Conservation (phyloP, 1,139 yeast species). For the Debaryomyces fabryi region DNA sequence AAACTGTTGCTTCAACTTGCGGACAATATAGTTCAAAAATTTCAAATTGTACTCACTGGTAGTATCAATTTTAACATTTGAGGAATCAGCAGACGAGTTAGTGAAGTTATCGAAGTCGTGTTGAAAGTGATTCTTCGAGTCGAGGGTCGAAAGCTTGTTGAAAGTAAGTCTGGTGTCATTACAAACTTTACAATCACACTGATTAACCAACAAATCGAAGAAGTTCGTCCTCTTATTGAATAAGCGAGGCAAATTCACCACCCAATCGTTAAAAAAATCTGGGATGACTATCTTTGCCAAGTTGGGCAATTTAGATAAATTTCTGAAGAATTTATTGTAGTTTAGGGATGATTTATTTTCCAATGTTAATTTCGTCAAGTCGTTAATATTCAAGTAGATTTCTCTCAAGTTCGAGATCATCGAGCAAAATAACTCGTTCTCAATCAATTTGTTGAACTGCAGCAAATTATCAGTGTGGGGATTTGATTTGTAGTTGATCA, state of each 20-base stretch:
- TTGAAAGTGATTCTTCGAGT: conserved; percentile 21
- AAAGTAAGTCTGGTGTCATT: conserved; percentile 19
- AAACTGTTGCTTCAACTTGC: conserved; percentile 25
- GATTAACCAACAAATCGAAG: conserved; percentile 23
- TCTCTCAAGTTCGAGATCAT: conserved; percentile 18
- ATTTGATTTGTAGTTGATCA: conserved; percentile 29
- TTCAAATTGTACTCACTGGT: conserved; percentile 17
- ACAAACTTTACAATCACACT: conserved; percentile 25
- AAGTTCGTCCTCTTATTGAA: conserved; percentile 12
- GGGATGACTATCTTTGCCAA: conserved; percentile 24
- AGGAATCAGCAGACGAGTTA: conserved; percentile 5
- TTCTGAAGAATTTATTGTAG: conserved; percentile 13
- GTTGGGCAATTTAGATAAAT: conserved; percentile 13
- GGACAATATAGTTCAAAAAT: conserved; percentile 24
- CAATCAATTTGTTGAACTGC: conserved; percentile 24
- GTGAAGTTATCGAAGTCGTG: conserved; percentile 19
- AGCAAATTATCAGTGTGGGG: conserved; percentile 21
- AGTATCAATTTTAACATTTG: conserved; percentile 7
- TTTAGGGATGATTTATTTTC: conserved; percentile 11
- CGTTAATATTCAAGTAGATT: conserved; percentile 26
- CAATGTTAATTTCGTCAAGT: conserved; percentile 20
- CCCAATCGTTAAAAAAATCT: conserved; percentile 31
- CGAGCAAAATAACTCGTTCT: conserved; percentile 15
- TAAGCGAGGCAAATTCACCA: conserved; percentile 17
- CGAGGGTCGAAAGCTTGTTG: conserved; percentile 19